Evolutionary conservation across 352 stramenopile genomes (phyloP).

Genomic region (Phytophthora europaea): DNA sequence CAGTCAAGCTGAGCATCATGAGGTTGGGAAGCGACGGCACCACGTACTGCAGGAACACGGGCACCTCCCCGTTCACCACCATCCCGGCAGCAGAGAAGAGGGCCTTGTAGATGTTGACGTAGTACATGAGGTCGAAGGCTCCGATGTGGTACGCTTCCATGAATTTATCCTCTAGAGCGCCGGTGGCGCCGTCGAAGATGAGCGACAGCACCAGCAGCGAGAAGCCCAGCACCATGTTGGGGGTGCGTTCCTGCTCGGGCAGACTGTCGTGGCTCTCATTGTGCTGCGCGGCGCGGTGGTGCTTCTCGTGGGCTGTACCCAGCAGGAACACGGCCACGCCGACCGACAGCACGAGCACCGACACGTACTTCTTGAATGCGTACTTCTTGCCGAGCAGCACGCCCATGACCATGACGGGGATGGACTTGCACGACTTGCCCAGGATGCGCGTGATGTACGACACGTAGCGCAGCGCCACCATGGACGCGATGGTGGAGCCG

Average conservation of each 20-base stretch:
- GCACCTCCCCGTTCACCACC: slow-evolving; percentile 78
- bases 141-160: slow-evolving; percentile 86
- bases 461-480: slow-evolving; percentile 86
- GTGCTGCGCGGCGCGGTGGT: slow-evolving; percentile 51
- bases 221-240: slow-evolving; percentile 76
- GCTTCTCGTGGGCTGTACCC: slow-evolving; percentile 79
- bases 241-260: slow-evolving; percentile 59
- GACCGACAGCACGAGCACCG: slow-evolving; percentile 74
- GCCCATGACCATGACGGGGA: slow-evolving; percentile 87
- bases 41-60: slow-evolving; percentile 69
- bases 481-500: slow-evolving; percentile 83
- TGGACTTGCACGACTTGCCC: slow-evolving; percentile 91
- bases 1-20: slow-evolving; percentile 78
- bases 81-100: slow-evolving; percentile 74
- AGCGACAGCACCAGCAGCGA: slow-evolving; percentile 78
- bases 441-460: slow-evolving; percentile 89
- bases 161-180: slow-evolving; percentile 85
- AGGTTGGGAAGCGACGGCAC: slow-evolving; percentile 70
- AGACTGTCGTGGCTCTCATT: slow-evolving; percentile 58
- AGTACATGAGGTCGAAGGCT: slow-evolving; percentile 90
- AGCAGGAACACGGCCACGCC: slow-evolving; percentile 84
- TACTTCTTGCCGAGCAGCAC: slow-evolving; percentile 84
- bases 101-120: slow-evolving; percentile 89
- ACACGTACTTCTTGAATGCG: slow-evolving; percentile 85
- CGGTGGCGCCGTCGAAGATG: slow-evolving; percentile 82